phyloP scores from a whole-genome alignment of 2,329 filamentous ascomycete species.

The Zasmidium cellare region DNA sequence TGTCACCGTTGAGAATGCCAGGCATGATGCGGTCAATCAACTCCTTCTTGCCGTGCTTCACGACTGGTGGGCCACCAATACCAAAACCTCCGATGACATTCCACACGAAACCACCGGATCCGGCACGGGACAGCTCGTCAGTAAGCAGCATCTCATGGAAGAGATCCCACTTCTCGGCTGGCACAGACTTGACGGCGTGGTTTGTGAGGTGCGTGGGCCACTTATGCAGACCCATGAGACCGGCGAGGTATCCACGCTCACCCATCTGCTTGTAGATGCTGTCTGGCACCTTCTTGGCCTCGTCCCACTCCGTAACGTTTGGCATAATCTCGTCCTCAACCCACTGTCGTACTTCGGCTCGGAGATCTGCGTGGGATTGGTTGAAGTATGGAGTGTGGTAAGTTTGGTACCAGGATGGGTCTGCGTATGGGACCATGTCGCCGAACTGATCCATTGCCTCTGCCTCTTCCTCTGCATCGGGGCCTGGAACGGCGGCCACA shows the following conservation, averaged over 20 bases:
- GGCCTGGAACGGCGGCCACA: constrained; percentile 41
- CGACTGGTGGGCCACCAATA: constrained; percentile 86
- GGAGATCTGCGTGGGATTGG: constrained; percentile 86
- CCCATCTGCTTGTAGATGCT: constrained; percentile 96
- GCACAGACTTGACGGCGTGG: constrained; percentile 72
- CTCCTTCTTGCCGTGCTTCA: constrained; percentile 86
- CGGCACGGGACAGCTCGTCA: constrained; percentile 86
- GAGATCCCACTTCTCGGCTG: constrained; percentile 89
- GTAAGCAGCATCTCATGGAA: constrained; percentile 98
- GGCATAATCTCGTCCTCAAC: constrained; percentile 87
- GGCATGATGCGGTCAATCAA: constrained; percentile 87
- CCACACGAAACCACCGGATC: constrained; percentile 93
- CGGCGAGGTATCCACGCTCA: constrained; percentile 87
- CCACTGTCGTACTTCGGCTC: constrained; percentile 89
- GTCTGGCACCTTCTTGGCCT: constrained; percentile 84
- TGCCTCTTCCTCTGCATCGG: constrained; percentile 49
- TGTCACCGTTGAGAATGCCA: constrained; percentile 84
- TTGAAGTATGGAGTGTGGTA: constrained; percentile 98
- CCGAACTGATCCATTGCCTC: constrained; percentile 84
- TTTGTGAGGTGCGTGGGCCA: constrained; percentile 76
- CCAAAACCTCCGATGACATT: constrained; percentile 95
- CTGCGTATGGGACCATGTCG: constrained; percentile 83
- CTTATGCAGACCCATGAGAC: constrained; percentile 73
- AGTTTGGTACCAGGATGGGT: constrained; percentile 71
- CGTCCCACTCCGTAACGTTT: constrained; percentile 93